Conservation (phyloP, 352 stramenopile genomes). For the Phytopythium montanum region DNA sequence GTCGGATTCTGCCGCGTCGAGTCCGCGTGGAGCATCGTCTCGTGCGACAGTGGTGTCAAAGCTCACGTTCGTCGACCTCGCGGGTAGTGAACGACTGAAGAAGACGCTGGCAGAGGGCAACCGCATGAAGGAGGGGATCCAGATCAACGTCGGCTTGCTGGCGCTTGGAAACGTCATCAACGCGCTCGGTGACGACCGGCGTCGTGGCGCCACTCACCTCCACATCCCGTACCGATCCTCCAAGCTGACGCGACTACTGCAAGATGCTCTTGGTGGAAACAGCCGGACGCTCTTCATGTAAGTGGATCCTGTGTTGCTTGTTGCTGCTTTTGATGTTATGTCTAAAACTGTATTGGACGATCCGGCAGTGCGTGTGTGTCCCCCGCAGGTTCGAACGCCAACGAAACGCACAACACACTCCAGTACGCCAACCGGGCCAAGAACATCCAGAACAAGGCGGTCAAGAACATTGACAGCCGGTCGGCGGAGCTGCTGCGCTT, state of each 20-base stretch:
- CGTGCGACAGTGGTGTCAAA: constrained; percentile 59
- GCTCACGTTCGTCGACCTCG: constrained; percentile 86
- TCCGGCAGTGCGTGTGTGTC: constrained; percentile 86
- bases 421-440: constrained; percentile 86
- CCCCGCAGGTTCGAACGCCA: constrained; percentile 58
- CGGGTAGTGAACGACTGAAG: constrained; percentile 84
- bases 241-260: constrained; percentile 76
- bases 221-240: constrained; percentile 82
- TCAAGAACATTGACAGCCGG: constrained; percentile 86
- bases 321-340: constrained; percentile 4
- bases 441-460: constrained; percentile 89
- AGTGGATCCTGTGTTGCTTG: constrained; percentile 1
- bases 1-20: constrained; percentile 7
- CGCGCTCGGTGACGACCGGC: constrained; percentile 71
- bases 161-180: constrained; percentile 88
- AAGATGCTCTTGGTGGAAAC: constrained; percentile 87
- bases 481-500: constrained; percentile 68
- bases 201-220: constrained; percentile 32
- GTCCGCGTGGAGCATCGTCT: not conserved
- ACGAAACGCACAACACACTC: constrained; percentile 80
- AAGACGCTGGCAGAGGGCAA: constrained; percentile 79
- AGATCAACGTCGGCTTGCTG: constrained; percentile 85
- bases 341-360: too few species aligned
- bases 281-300: constrained; percentile 88
- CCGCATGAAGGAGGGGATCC: constrained; percentile 88